A percentile compares a stretch with the other conserved stretches of the same genome.
phyloP scores from a whole-genome alignment of 2,329 filamentous ascomycete species.

The Neospermospora avenae region DNA sequence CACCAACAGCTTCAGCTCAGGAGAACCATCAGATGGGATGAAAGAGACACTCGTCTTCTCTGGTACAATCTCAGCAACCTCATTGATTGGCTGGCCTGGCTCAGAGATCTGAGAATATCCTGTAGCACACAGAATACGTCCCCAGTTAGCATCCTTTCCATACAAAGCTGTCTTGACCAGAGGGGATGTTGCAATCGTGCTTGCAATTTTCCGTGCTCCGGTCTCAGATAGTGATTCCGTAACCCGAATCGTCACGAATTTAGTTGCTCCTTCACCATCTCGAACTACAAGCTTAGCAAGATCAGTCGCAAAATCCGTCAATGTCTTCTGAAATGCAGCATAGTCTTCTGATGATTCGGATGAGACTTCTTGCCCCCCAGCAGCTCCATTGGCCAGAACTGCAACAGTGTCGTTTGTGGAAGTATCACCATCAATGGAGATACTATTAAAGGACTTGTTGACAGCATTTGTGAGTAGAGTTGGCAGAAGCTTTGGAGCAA shows the following conservation, averaged over 20 bases:
- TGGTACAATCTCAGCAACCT: conserved; percentile 62
- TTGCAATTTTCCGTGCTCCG: conserved; percentile 76
- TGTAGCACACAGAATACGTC: conserved; percentile 90
- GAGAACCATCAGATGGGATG: conserved; percentile 70
- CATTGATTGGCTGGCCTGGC: conserved; percentile 53
- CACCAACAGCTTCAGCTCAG: conserved; percentile 72
- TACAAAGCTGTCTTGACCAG: conserved; percentile 97
- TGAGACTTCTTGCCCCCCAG: conserved; percentile 64
- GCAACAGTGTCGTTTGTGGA: conserved; percentile 97
- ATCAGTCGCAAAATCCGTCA: conserved; percentile 76
- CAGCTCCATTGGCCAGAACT: conserved; percentile 91
- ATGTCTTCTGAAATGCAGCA: conserved; percentile 62
- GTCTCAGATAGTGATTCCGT: conserved; percentile 66
- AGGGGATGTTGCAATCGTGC: conserved; percentile 84
- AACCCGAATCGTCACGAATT: conserved; percentile 92
- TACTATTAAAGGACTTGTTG: conserved; percentile 89
- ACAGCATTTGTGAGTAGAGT: conserved; percentile 70
- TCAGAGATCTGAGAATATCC: conserved; percentile 71
- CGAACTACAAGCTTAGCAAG: conserved; percentile 91
- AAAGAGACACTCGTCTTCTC: conserved; percentile 76
- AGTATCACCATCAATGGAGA: conserved; percentile 95
- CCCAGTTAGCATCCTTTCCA: conserved; percentile 98
- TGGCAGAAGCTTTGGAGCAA: conserved; percentile 65
- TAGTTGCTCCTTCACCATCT: conserved; percentile 95
- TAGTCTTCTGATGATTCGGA: conserved; percentile 59